Conservation (phyloP, 495 filamentous ascomycete species). For the Wilcoxina mikolae region DNA sequence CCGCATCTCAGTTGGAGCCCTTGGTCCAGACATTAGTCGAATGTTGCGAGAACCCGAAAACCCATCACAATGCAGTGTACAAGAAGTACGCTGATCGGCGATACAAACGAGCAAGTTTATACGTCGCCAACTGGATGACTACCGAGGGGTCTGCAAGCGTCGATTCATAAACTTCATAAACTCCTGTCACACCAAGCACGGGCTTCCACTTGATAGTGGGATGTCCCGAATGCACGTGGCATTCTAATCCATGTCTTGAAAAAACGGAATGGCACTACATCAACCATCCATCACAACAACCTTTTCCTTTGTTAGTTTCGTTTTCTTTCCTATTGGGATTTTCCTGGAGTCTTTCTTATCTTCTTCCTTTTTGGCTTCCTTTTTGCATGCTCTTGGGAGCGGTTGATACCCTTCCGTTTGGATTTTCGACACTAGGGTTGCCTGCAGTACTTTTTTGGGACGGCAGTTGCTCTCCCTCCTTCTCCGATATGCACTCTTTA, state of each 20-base stretch:
- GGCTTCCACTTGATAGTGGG: no score
- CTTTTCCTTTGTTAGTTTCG: not conserved
- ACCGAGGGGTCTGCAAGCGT: not conserved
- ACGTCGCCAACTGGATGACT: conserved; percentile 55
- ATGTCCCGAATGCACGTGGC: no score
- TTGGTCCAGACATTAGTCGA: conserved; percentile 64
- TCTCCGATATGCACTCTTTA: no score
- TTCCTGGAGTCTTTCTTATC: not conserved
- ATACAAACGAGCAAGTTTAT: conserved; percentile 68
- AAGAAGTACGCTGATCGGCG: conserved; percentile 79
- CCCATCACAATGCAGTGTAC: conserved; percentile 72
- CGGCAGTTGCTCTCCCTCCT: no score
- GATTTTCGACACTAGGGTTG: no score
- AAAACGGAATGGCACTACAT: not conserved
- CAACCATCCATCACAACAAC: not conserved
- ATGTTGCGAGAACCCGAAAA: conserved; percentile 66
- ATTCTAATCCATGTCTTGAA: not conserved
- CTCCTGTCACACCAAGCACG: no score
- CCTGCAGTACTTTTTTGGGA: no score
- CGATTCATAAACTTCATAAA: not conserved
- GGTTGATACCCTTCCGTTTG: not conserved
- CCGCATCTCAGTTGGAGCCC: conserved; percentile 63
- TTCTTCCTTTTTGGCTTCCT: not conserved
- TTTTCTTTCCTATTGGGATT: not conserved
- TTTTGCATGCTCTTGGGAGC: not conserved